Base-by-base conservation (phyloP, 139 green algal genomes). In the Coelastrella sp. region DNA sequence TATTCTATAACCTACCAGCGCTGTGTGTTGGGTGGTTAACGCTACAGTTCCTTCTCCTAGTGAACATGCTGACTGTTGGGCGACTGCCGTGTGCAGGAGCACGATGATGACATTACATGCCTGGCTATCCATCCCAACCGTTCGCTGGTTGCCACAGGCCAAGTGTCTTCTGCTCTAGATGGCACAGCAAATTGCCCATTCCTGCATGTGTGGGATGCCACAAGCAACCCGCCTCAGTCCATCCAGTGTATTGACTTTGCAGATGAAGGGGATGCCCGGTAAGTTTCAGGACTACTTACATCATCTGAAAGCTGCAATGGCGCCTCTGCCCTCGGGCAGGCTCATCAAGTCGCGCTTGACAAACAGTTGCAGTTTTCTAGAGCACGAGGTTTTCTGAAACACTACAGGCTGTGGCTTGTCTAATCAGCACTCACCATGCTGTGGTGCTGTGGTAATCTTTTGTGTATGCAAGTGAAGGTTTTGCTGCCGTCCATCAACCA, bases 21-120 rank as follows among this genome's bases (percentile, higher is more conserved):
- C 32, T 47, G 32, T 47, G 32, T 47, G 1, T 47, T 47, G 32
- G 32, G 32, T 47, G 1, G 32, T 1, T 47, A 47, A 47, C 32
- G 1, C 32, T 47, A 2, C 32, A 1, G 1, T 47, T 47, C 1
- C 0, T 0, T 47, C 32, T 47, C 32, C 32, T 47, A 47, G 32
- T 47, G 32, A 47, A 1, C 32, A 47, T 47, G 32, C 1, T 47
- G 32, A 47, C 0, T 47, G 32, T 47, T 47, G 32, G 32, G 0
- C 32, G 32, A 47, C 32, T 47, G 32, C 32, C 32, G 0, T 47
- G 32, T 47, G 32, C 32, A 96, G 91, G 95, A 94, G 8, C 96
- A 98, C 90, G 94, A 96, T 80, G 94, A 98, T 81, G 95, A 97
- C 91, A 96, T 98, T 89, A 76, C 68, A 11, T 96, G 93, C 89